A percentile compares a stretch with the other conserved stretches of the same genome.
phyloP scores from a whole-genome alignment of 1,284 basidiomycete genomes.

The Apiotrichum montevideense region DNA sequence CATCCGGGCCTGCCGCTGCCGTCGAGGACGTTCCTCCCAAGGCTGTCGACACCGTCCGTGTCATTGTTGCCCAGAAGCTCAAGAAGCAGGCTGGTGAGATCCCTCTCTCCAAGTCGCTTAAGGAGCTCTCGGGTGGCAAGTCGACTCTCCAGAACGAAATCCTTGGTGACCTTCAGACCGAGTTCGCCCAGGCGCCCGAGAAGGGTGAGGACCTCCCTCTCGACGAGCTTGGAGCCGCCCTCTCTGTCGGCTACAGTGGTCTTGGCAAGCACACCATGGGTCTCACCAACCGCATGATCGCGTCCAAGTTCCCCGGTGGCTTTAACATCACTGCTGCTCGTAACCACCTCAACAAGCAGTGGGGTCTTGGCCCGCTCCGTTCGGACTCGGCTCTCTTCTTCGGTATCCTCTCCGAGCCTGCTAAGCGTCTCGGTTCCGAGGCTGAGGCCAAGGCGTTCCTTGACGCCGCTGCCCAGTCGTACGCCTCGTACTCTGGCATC shows the following conservation, averaged over 20 bases:
- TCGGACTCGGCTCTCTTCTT: slow-evolving; percentile 87
- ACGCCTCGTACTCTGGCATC: slow-evolving; percentile 82
- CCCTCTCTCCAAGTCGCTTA: slow-evolving; percentile 90
- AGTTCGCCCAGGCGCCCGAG: slow-evolving; percentile 87
- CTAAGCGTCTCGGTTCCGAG: slow-evolving; percentile 89
- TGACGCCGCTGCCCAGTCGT: slow-evolving; percentile 73
- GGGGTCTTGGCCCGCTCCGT: slow-evolving; percentile 86
- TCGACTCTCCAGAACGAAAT: slow-evolving; percentile 98
- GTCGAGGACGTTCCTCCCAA: slow-evolving; percentile 82
- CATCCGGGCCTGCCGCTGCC: slow-evolving; percentile 62
- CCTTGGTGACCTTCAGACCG: slow-evolving; percentile 82
- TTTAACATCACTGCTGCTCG: slow-evolving; percentile 96
- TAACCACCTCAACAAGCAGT: slow-evolving; percentile 76
- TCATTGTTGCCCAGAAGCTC: slow-evolving; percentile 93
- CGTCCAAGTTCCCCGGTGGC: slow-evolving; percentile 96
- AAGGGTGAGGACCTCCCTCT: slow-evolving; percentile 96
- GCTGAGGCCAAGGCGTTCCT: slow-evolving; percentile 90
- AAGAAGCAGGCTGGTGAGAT: slow-evolving; percentile 91
- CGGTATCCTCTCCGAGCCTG: slow-evolving; percentile 83
- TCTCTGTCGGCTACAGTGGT: slow-evolving; percentile 70
- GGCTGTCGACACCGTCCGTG: slow-evolving; percentile 79
- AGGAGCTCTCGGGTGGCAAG: slow-evolving; percentile 96
- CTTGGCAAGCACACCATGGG: slow-evolving; percentile 94
- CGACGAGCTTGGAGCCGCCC: slow-evolving; percentile 84
- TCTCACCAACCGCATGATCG: slow-evolving; percentile 83